Percentiles rank a stretch among this genome's conserved stretches.
These are phyloP conservation scores for Annona cherimola DNA, from an alignment of 164 flowering plant genomes.

Conservation along the genomic window DNA sequence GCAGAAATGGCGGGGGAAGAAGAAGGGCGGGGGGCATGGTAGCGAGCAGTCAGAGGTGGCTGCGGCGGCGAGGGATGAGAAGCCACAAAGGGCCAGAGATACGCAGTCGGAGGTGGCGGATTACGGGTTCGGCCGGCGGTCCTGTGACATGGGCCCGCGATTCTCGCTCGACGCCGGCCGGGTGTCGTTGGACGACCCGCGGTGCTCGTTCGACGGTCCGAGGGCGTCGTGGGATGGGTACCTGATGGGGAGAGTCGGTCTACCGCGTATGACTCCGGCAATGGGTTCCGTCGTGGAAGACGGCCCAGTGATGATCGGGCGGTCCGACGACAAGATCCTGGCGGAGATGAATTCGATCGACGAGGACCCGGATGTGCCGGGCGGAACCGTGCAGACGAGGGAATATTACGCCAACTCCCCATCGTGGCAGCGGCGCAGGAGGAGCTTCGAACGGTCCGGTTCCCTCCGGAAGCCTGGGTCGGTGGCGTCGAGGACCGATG, in stretches of 20 bases:
- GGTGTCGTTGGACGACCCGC: slow-evolving; percentile 58
- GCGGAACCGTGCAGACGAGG: slow-evolving; percentile 82
- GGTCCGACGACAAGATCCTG: slow-evolving; percentile 61
- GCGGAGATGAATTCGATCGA: slow-evolving; percentile 44
- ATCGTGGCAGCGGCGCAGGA: slow-evolving; percentile 54
- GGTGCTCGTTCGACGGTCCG: slow-evolving; percentile 74
- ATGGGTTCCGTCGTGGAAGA: slow-evolving; percentile 67
- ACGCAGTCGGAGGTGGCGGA: slow-evolving; percentile 82
- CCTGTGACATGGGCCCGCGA: slow-evolving; percentile 52
- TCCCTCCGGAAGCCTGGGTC: slow-evolving; percentile 68
- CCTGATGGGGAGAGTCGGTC: slow-evolving; percentile 32
- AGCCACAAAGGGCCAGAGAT: slow-evolving; percentile 42
- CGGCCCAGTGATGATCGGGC: slow-evolving; percentile 36
- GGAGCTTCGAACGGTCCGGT: slow-evolving; percentile 73
- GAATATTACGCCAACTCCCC: slow-evolving; percentile 80
- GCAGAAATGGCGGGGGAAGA: slow-evolving; percentile 80
- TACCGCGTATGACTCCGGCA: slow-evolving; percentile 60
- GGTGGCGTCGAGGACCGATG: slow-evolving; percentile 31
- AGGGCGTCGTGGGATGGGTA: slow-evolving; percentile 97
- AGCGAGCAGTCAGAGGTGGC: slow-evolving; percentile 6
- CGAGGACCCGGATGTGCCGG: slow-evolving; percentile 57
- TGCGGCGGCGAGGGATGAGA: slow-evolving; percentile 18
- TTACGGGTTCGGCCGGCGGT: slow-evolving; percentile 76
- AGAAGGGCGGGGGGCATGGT: slow-evolving; percentile 36
- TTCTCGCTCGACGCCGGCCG: slow-evolving; percentile 44